Conservation (phyloP, 345 rosid species). For the Toxicodendron radicans region DNA sequence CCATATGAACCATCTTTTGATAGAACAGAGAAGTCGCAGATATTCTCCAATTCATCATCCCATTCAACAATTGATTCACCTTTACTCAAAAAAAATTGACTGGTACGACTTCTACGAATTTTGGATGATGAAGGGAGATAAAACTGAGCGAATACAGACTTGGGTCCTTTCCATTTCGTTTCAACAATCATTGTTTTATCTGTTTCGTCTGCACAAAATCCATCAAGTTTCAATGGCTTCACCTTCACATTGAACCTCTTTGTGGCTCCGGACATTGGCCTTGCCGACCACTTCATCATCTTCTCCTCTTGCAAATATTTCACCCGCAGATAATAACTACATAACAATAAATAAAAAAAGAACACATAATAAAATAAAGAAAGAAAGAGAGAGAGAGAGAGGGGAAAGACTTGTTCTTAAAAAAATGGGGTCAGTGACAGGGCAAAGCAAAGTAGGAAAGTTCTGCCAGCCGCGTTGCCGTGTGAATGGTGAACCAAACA, state of each 20-base stretch:
- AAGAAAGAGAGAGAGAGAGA: neutral
- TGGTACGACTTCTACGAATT: conserved; percentile 11
- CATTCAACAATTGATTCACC: conserved; percentile 25
- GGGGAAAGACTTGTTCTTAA: neutral
- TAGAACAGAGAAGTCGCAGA: conserved; percentile 16
- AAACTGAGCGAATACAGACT: conserved; percentile 25
- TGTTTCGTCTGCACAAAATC: conserved; percentile 10
- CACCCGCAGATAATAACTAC: neutral
- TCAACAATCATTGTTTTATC: conserved; percentile 18
- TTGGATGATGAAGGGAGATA: conserved; percentile 18
- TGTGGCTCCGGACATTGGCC: neutral
- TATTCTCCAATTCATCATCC: conserved; percentile 38
- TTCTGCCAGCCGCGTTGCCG: neutral
- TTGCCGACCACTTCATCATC: conserved; percentile 19
- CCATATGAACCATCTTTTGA: conserved; percentile 18
- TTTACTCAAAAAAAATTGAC: conserved; percentile 16
- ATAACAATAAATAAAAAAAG: neutral
- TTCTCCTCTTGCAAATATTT: neutral
- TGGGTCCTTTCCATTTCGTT: conserved; percentile 40
- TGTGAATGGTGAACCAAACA: neutral
- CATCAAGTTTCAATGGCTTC: conserved; percentile 39
- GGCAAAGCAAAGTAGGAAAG: neutral
- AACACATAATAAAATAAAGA: neutral
- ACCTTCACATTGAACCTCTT: conserved; percentile 40
- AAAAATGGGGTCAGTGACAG: neutral